phyloP scores from a whole-genome alignment of 352 stramenopile genomes.

The Phytopythium oedochilum region DNA sequence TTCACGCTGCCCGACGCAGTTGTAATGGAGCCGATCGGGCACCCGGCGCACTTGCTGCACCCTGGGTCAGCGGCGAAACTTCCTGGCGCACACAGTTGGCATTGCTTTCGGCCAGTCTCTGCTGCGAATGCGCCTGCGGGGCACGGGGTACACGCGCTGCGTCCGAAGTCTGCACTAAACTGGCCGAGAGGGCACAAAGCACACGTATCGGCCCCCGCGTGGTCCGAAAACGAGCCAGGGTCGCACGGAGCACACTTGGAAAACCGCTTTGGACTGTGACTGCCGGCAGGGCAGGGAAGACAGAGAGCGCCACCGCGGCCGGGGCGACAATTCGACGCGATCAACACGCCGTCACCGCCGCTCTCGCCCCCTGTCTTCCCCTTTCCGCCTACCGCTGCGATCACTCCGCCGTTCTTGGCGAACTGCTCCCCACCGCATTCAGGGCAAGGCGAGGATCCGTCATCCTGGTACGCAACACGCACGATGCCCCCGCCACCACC shows the following conservation, averaged over 20 bases:
- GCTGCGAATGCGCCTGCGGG: constrained; percentile 48
- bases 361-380: constrained; percentile 50
- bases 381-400: constrained; percentile 37
- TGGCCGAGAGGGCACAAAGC: constrained; percentile 42
- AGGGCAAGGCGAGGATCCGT: constrained; percentile 2
- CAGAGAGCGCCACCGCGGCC: constrained; percentile 69
- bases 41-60: constrained; percentile 42
- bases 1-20: constrained; percentile 38
- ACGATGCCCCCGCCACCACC: constrained; percentile 57
- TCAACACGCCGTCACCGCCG: constrained; percentile 43
- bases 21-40: constrained; percentile 57
- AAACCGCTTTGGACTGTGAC: constrained; percentile 50
- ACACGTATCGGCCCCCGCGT: constrained; percentile 40
- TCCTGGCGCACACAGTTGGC: constrained; percentile 49
- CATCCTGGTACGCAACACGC: constrained; percentile 45
- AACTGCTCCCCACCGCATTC: constrained; percentile 41
- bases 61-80: constrained; percentile 41
- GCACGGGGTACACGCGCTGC: constrained; percentile 57
- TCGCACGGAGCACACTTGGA: constrained; percentile 68
- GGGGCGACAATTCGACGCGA: constrained; percentile 50
- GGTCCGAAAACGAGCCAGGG: constrained; percentile 51
- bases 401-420: constrained; percentile 43
- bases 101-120: constrained; percentile 42
- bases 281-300: constrained; percentile 52
- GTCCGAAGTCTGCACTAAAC: constrained; percentile 71